Conservation (phyloP, 345 rosid species). For the Gossypium thurberi region DNA sequence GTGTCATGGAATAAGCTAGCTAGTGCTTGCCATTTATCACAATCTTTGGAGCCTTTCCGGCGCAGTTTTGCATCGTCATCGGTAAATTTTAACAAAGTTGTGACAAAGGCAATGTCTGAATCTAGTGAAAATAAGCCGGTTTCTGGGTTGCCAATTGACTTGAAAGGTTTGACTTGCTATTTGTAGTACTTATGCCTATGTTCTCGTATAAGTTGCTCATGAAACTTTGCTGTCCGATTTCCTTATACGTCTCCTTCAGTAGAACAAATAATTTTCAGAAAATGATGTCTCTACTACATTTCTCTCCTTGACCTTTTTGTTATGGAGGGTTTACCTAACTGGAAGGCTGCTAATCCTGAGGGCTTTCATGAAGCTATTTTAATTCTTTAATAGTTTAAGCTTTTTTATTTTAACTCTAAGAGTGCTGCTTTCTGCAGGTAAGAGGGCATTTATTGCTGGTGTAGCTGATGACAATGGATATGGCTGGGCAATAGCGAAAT, state of each 20-base stretch:
- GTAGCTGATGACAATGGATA: conserved; percentile 12
- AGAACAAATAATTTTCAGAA: neutral
- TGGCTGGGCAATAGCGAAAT: conserved; percentile 10
- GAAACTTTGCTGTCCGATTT: neutral
- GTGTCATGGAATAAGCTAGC: conserved; percentile 47
- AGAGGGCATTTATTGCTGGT: conserved; percentile 8
- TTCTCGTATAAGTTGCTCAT: neutral
- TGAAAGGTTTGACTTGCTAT: conserved; percentile 48
- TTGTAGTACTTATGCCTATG: neutral
- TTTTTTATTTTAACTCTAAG: neutral
- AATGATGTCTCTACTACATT: neutral
- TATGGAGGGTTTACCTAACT: neutral
- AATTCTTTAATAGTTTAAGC: neutral
- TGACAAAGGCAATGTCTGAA: conserved; percentile 56
- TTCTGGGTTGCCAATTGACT: conserved; percentile 73
- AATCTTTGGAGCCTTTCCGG: conserved; percentile 34
- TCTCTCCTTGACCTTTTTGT: conserved; percentile 3
- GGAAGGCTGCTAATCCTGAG: neutral
- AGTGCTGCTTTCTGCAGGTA: neutral
- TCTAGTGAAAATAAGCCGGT: conserved; percentile 42
- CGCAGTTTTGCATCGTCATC: conserved; percentile 27
- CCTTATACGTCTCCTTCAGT: neutral
- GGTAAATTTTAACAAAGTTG: conserved; percentile 29
- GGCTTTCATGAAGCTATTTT: neutral
- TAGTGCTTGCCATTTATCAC: conserved; percentile 45